Conservation (phyloP, 768 basidiomycete species). For the Russula olivacea region DNA sequence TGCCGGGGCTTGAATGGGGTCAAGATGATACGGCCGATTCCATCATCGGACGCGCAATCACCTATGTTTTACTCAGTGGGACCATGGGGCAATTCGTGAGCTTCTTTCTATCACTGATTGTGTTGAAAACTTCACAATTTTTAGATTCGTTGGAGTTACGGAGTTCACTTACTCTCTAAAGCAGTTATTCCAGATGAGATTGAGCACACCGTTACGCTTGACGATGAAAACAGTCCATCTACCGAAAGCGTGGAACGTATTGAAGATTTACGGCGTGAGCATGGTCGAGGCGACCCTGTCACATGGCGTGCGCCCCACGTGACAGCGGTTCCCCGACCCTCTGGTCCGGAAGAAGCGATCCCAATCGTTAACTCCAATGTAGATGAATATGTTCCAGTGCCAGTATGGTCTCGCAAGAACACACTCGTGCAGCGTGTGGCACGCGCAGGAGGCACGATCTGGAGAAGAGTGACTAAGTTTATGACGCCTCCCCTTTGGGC, state of each 20-base stretch:
- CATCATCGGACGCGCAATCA: conserved; percentile 87
- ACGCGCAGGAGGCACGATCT: conserved; percentile 29
- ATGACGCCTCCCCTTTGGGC: conserved; percentile 90
- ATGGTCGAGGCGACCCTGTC: conserved; percentile 17
- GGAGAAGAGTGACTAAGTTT: conserved; percentile 52
- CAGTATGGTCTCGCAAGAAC: conserved; percentile 26
- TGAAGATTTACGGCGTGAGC: neutral
- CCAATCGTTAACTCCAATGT: conserved; percentile 15
- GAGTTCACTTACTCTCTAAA: conserved; percentile 69
- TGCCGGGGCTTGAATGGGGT: conserved; percentile 78
- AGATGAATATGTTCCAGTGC: conserved; percentile 25
- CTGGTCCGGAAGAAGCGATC: neutral
- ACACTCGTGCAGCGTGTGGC: conserved; percentile 29
- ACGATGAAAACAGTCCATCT: neutral
- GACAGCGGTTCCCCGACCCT: neutral
- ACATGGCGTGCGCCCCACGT: neutral
- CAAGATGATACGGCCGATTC: conserved; percentile 71
- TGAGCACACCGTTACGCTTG: conserved; percentile 18
- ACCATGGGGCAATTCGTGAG: conserved; percentile 93
- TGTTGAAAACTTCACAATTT: neutral
- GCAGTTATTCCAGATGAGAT: conserved; percentile 39
- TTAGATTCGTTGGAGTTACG: conserved; percentile 89
- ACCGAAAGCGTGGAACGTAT: neutral
- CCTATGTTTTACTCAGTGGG: conserved; percentile 86
- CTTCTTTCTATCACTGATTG: neutral